Conservation (phyloP, 2,329 filamentous ascomycete species). For the Xylariaceae sp. region DNA sequence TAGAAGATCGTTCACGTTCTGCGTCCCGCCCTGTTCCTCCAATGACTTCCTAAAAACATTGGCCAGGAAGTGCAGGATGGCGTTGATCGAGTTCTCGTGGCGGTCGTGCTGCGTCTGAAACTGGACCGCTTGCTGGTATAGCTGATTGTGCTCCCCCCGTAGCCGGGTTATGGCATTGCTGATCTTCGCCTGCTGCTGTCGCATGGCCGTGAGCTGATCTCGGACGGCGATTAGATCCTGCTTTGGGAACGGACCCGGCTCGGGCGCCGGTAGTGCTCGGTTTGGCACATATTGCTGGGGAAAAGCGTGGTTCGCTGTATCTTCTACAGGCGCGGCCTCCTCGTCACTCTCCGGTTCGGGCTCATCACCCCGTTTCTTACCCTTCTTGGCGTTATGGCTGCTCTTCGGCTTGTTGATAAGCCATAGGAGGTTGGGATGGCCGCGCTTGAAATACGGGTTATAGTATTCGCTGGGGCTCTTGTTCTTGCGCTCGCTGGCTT, state of each 20-base stretch:
- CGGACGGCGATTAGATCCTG: constrained; percentile 73
- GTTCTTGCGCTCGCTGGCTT: constrained; percentile 91
- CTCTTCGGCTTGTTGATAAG: constrained; percentile 93
- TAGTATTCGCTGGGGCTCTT: constrained; percentile 98
- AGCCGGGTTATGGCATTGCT: constrained; percentile 73
- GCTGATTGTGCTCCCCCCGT: constrained; percentile 76
- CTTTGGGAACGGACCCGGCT: constrained; percentile 45
- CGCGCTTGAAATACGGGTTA: constrained; percentile 91
- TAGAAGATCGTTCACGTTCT: constrained; percentile 80
- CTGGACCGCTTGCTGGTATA: constrained; percentile 79
- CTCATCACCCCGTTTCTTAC: constrained; percentile 54
- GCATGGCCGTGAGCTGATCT: constrained; percentile 72
- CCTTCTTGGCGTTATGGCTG: constrained; percentile 49
- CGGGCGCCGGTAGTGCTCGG: constrained; percentile 34
- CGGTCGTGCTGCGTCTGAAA: constrained; percentile 90
- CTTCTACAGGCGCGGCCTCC: constrained; percentile 37
- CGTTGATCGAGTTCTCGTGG: constrained; percentile 98
- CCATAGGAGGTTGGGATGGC: constrained; percentile 88
- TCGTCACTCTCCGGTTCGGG: constrained; percentile 67
- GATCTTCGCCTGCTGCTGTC: constrained; percentile 81
- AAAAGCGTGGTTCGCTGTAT: constrained; percentile 34
- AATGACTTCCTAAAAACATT: constrained; percentile 94
- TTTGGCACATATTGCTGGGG: constrained; percentile 17
- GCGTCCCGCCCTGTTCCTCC: constrained; percentile 68
- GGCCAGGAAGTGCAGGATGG: constrained; percentile 93